A percentile compares a stretch with the other conserved stretches of the same genome.
phyloP scores from a whole-genome alignment of 768 basidiomycete species.

The Termitomyces sp. region DNA sequence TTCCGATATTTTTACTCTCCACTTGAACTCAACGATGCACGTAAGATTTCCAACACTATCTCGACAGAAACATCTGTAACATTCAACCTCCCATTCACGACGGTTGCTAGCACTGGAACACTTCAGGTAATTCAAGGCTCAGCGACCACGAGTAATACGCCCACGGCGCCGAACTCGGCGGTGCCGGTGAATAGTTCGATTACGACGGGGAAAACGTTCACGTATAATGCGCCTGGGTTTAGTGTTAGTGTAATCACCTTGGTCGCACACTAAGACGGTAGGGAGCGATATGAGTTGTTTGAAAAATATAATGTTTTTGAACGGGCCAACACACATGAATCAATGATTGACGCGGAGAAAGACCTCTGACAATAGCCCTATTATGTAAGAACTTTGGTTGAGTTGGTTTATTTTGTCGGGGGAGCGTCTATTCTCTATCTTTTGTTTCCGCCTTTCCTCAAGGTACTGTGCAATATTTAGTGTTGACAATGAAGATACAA shows the following conservation, averaged over 20 bases:
- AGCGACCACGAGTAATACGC: conserved; percentile 50
- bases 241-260: conserved; percentile 37
- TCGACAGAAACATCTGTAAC: conserved; percentile 34
- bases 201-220: conserved; percentile 44
- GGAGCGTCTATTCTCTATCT: neutral
- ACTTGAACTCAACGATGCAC: neutral
- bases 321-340: neutral
- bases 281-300: no score
- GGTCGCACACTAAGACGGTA: conserved; percentile 18
- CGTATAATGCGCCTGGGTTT: conserved; percentile 47
- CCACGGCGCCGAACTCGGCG: conserved; percentile 40
- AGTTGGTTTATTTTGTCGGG: neutral
- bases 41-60: conserved; percentile 51
- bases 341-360: no score
- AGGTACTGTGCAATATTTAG: neutral
- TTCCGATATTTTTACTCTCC: neutral
- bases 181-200: conserved; percentile 42
- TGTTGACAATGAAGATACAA: conserved; percentile 3
- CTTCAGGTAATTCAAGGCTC: conserved; percentile 47
- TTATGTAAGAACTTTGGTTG: neutral
- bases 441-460: neutral
- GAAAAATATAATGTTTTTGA: neutral
- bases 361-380: neutral
- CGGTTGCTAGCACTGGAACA: conserved; percentile 38
- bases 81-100: conserved; percentile 50